Base-by-base conservation (phyloP, 257 asterid genomes). In the Solanum dulcamara region DNA sequence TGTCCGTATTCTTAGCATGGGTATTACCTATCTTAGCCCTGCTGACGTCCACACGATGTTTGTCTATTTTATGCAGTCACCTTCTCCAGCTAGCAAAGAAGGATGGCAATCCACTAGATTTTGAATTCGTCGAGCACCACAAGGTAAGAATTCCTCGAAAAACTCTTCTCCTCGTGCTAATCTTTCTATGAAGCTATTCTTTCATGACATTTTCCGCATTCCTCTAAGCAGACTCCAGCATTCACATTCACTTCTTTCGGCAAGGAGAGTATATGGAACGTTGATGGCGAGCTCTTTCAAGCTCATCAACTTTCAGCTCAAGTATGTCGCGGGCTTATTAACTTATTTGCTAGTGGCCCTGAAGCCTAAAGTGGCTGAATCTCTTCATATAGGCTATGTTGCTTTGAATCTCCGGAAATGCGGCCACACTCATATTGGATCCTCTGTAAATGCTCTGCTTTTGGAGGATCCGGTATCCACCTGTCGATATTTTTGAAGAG, bases 241-340 rank as follows among this genome's bases (percentile, higher is more conserved):
- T 97, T 97, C 90, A 95, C 95, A 60, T 97, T 97, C 96, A 95
- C 92, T 60, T 95, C 99, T 37, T 86, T 84, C 1, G 99, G 99
- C 18, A 90, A 90, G 90, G 94, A 95, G 89, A 97, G 98, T 6
- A 91, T 92, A 17, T 97, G 98, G 98, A 96, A 96, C 82, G 93
- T 96, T 72, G 99, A 96, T 40, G 99, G 99, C 15, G 98, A 96
- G 94, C 89, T 91, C 74, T 92, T 96, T 72, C 89, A 62, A 77
- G 99, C 98, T 24, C 99, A 95, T 79, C 89, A 90, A 91, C 94
- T 97, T 80, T 94, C 99, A 20, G 99, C 97, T 64, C 98, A 95
- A 92, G 98, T 95, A 67, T 95, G 93, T 64, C 97, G 97, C 14
- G 98, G 99, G 88, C 95, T 97, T 67, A 90, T 95, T 86, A 91